Evolutionary conservation across 495 filamentous ascomycete genomes (phyloP).

Genomic region (Xylaria acuta): DNA sequence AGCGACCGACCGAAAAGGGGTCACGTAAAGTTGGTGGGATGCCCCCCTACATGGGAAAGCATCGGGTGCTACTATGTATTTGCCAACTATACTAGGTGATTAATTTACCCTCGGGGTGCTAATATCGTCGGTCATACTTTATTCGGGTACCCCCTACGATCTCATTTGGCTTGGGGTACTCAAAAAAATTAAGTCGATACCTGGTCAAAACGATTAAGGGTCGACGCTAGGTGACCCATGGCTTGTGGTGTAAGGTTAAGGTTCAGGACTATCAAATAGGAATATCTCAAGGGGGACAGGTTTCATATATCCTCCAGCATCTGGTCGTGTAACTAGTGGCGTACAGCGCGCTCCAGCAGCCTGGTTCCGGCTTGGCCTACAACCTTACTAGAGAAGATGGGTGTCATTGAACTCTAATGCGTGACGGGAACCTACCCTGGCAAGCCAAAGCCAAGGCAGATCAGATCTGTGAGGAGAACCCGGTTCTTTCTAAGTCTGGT

Average conservation of each 20-base stretch:
- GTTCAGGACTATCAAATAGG: not conserved
- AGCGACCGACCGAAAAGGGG: slow-evolving; percentile 1
- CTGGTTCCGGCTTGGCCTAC: not conserved
- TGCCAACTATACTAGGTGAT: not conserved
- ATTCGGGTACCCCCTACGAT: not conserved
- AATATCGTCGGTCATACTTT: not conserved
- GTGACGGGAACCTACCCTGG: slow-evolving; percentile 1
- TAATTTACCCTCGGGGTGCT: not conserved
- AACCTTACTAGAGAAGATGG: not conserved
- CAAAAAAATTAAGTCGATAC: not conserved
- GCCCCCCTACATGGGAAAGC: not conserved
- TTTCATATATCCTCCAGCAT: not conserved
- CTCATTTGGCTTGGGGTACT: not conserved
- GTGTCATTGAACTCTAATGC: not conserved
- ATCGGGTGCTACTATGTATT: not conserved
- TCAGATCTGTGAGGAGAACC: slow-evolving; percentile 28
- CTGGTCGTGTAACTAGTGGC: not conserved
- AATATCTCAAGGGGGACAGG: not conserved
- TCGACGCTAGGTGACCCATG: not conserved
- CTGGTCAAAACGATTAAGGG: not conserved
- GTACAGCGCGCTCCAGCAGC: not conserved
- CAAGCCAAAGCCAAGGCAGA: slow-evolving; percentile 16
- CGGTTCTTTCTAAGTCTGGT: slow-evolving; percentile 22
- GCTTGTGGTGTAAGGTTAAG: not conserved
- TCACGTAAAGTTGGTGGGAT: not conserved